phyloP scores from a whole-genome alignment of 2,329 filamentous ascomycete genomes.

The Acarospora socialis region DNA sequence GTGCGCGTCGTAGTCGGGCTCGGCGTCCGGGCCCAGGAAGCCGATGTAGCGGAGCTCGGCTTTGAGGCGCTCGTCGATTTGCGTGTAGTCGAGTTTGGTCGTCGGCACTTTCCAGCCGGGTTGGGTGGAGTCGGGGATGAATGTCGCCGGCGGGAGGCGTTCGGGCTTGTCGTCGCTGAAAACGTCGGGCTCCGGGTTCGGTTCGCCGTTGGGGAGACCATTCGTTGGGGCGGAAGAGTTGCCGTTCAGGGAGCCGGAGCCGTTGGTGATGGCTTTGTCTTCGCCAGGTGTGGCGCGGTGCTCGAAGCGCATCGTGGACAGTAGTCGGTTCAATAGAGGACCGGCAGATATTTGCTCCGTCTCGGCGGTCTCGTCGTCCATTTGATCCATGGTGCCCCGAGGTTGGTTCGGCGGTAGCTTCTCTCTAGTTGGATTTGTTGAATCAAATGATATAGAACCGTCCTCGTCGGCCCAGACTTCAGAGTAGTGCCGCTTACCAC shows the following conservation, averaged over 20 bases:
- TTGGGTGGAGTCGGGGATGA: slow-evolving; percentile 61
- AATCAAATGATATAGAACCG: slow-evolving; percentile 60
- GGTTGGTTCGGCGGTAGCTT: slow-evolving; percentile 66
- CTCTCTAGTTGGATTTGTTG: slow-evolving; percentile 45
- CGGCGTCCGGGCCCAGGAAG: slow-evolving; percentile 56
- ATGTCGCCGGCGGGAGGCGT: slow-evolving; percentile 54
- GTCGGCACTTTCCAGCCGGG: slow-evolving; percentile 65
- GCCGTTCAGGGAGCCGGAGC: slow-evolving; percentile 39
- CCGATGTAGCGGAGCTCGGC: slow-evolving; percentile 85
- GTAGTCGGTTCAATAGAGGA: slow-evolving; percentile 66
- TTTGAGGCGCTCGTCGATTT: slow-evolving; percentile 81
- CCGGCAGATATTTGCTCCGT: slow-evolving; percentile 82
- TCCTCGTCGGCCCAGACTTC: slow-evolving; percentile 95
- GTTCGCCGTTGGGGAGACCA: slow-evolving; percentile 28
- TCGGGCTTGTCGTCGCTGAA: slow-evolving; percentile 33
- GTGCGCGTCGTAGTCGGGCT: slow-evolving; percentile 73
- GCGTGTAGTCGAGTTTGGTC: slow-evolving; percentile 68
- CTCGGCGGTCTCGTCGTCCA: slow-evolving; percentile 75
- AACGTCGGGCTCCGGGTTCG: slow-evolving; percentile 20
- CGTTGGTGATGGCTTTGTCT: slow-evolving; percentile 40
- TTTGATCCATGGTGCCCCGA: slow-evolving; percentile 69
- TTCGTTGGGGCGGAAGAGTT: slow-evolving; percentile 22
- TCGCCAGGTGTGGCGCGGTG: slow-evolving; percentile 37
- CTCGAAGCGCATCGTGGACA: slow-evolving; percentile 71
- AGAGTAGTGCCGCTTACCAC: slow-evolving; percentile 71